These are phyloP conservation scores for Trichoderma sp. DNA, from an alignment of 2,329 filamentous ascomycete genomes.

Conservation along the genomic window DNA sequence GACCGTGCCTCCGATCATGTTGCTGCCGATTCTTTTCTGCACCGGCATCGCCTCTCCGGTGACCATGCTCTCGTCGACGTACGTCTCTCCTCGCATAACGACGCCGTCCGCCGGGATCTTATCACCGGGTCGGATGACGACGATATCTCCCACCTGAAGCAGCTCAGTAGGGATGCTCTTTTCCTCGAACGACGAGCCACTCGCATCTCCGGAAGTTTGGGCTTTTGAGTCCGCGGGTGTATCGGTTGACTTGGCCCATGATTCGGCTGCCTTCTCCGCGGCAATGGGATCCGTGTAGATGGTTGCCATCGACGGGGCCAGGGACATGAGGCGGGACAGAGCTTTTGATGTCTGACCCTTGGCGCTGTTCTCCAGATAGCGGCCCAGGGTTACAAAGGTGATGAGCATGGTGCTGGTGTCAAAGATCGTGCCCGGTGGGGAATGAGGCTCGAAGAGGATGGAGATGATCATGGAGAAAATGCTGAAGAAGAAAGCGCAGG, in stretches of 20 bases:
- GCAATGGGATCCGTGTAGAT: slow-evolving; percentile 96
- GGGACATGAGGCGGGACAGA: slow-evolving; percentile 89
- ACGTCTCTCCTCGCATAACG: slow-evolving; percentile 86
- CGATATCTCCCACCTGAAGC: slow-evolving; percentile 89
- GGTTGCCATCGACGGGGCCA: slow-evolving; percentile 94
- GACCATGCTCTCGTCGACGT: slow-evolving; percentile 97
- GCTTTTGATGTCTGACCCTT: slow-evolving; percentile 97
- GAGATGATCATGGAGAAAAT: slow-evolving; percentile 84
- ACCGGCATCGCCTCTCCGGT: slow-evolving; percentile 97
- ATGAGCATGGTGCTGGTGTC: slow-evolving; percentile 99
- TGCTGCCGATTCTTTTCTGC: slow-evolving; percentile 77
- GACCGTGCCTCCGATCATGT: slow-evolving; percentile 89
- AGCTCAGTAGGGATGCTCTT: slow-evolving; percentile 90
- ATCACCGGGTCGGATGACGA: slow-evolving; percentile 89
- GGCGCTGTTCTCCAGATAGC: slow-evolving; percentile 89
- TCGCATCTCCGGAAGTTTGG: slow-evolving; percentile 36
- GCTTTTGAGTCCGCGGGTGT: slow-evolving; percentile 48
- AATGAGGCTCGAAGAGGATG: slow-evolving; percentile 72
- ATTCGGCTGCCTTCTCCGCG: slow-evolving; percentile 84
- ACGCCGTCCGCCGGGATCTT: slow-evolving; percentile 94
- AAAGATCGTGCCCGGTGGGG: slow-evolving; percentile 84
- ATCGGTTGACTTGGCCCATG: slow-evolving; percentile 55
- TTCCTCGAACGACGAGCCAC: slow-evolving; percentile 73
- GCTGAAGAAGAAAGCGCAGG: slow-evolving; percentile 95
- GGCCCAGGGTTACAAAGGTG: slow-evolving; percentile 88